Conservation (phyloP, 345 rosid species). For the Pistacia vera region DNA sequence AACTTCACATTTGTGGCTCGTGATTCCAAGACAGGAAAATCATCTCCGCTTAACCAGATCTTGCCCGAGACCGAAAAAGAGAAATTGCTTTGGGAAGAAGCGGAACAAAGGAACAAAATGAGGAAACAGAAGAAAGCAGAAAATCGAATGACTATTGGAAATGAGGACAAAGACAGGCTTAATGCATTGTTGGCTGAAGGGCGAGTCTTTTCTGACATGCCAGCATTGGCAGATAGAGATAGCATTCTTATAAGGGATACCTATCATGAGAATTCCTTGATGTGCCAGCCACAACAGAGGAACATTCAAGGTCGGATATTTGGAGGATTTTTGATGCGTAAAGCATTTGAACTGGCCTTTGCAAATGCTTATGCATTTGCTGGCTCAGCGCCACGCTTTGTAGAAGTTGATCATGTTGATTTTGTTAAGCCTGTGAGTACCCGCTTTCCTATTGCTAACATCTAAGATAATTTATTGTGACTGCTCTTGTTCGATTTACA, state of each 20-base stretch:
- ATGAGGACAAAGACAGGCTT: conserved; percentile 51
- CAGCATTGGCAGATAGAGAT: conserved; percentile 87
- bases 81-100: conserved; percentile 73
- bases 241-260: conserved; percentile 81
- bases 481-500: not conserved
- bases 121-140: conserved; percentile 59
- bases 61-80: conserved; percentile 69
- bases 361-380: conserved; percentile 85
- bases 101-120: conserved; percentile 74
- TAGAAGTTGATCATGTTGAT: conserved; percentile 90
- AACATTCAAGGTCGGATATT: conserved; percentile 86
- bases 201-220: conserved; percentile 82
- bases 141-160: conserved; percentile 31
- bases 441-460: not conserved
- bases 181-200: conserved; percentile 75
- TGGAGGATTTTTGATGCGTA: conserved; percentile 89
- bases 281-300: conserved; percentile 90
- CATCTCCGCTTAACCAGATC: conserved; percentile 70
- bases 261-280: conserved; percentile 64
- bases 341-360: conserved; percentile 84
- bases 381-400: conserved; percentile 73
- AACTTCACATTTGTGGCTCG: conserved; percentile 91
- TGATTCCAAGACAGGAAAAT: conserved; percentile 76
- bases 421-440: conserved; percentile 79
- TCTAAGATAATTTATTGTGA: not conserved